Evolutionary conservation across 1,139 yeast genomes (phyloP), one percentile per base, ranked within the genome.

Genomic region (Candida labiduridarum): DNA sequence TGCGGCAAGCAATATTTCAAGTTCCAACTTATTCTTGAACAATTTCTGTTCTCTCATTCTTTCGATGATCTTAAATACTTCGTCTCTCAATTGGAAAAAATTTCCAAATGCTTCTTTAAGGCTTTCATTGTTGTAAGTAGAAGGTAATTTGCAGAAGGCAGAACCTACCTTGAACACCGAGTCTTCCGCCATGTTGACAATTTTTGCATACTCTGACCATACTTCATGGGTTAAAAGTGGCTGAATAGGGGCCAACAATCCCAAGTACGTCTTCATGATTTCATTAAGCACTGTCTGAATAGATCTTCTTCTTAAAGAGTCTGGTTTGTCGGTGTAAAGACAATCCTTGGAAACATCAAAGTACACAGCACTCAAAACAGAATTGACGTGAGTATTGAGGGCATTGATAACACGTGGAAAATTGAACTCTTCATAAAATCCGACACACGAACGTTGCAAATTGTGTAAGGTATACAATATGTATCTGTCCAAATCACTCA

Each of bases 151-250:
- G 52, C 57, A 74, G 45, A 57, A 65, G 65, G 52, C 44, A 66
- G 71, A 66, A 0, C 80, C 79, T 18, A 65, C 63, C 62, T 76
- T 70, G 59, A 85, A 80, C 1, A 94, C 94, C 1, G 89, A 78
- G 6, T 58, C 63, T 0, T 57, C 57, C 0, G 64, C 68, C 0
- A 56, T 46, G 1, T 69, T 72, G 14, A 80, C 61, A 39, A 63
- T 56, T 0, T 56, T 56, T 1, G 81, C 77, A 12, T 82, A 63
- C 52, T 76, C 76, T 33, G 80, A 78, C 97, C 97, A 91, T 0
- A 83, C 92, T 63, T 95, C 98, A 65, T 94, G 98, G 0, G 92
- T 80, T 52, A 91, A 71, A 6, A 89, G 64, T 1, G 99, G 99
- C 38, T 88, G 72, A 0, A 95, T 80, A 1, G 99, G 99, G 0